Percentiles rank a stretch among this genome's conserved stretches.
phyloP scores from a whole-genome alignment of 768 basidiomycete genomes.

The Exidia glandulosa region DNA sequence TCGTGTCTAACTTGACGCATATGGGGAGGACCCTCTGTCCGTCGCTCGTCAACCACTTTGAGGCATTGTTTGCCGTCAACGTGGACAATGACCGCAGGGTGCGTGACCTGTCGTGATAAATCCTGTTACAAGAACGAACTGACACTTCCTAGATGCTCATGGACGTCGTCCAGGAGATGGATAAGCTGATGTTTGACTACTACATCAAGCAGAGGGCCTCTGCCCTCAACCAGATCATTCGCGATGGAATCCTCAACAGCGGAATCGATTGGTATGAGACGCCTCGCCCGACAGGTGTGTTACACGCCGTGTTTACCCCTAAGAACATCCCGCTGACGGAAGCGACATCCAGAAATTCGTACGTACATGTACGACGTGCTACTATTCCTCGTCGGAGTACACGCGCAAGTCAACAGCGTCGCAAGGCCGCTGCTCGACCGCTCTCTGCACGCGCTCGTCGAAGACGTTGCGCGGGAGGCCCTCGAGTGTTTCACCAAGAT shows the following conservation, averaged over 20 bases:
- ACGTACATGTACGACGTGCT: slow-evolving; percentile 87
- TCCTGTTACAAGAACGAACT: not conserved
- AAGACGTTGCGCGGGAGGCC: slow-evolving; percentile 74
- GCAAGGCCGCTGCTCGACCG: slow-evolving; percentile 74
- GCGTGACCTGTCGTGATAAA: slow-evolving; percentile 6
- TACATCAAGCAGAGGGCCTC: slow-evolving; percentile 76
- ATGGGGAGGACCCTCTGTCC: slow-evolving; percentile 64
- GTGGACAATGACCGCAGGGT: slow-evolving; percentile 67
- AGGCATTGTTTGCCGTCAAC: slow-evolving; percentile 60
- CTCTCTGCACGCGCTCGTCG: slow-evolving; percentile 69
- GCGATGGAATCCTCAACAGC: slow-evolving; percentile 66
- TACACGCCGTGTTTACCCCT: too few relatives aligned
- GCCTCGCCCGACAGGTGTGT: slow-evolving; percentile 77
- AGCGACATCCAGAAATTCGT: slow-evolving; percentile 59
- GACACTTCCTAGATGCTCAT: slow-evolving; percentile 43
- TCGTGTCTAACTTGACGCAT: slow-evolving; percentile 79
- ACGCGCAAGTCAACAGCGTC: slow-evolving; percentile 77
- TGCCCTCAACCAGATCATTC: slow-evolving; percentile 54
- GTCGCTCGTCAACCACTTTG: slow-evolving; percentile 68
- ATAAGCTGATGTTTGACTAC: slow-evolving; percentile 80
- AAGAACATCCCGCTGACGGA: not conserved
- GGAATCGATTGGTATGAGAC: slow-evolving; percentile 93
- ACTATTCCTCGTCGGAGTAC: slow-evolving; percentile 81
- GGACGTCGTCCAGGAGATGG: slow-evolving; percentile 71
- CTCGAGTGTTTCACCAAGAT: slow-evolving; percentile 81